Evolutionary conservation across 306 rosid genomes (phyloP).

Genomic region (Trifolium dubium): DNA sequence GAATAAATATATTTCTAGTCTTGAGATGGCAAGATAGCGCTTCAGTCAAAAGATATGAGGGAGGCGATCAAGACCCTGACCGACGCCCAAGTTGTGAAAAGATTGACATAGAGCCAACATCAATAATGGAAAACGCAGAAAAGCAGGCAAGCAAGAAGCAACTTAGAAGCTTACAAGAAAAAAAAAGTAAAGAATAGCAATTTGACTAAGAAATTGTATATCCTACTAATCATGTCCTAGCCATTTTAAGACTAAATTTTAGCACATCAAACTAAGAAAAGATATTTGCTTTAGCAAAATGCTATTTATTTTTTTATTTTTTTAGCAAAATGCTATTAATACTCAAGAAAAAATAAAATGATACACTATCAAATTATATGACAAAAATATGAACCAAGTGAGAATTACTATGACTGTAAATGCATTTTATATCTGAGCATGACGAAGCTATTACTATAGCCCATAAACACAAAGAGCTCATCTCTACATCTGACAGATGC

Average conservation of each 20-base stretch:
- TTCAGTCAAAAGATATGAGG: slow-evolving; percentile 35
- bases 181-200: not conserved
- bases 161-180: slow-evolving; percentile 17
- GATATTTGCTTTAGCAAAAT: slow-evolving; percentile 18
- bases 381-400: slow-evolving; percentile 11
- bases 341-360: not conserved
- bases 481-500: slow-evolving; percentile 34
- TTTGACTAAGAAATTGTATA: slow-evolving; percentile 23
- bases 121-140: slow-evolving; percentile 38
- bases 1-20: slow-evolving; percentile 31
- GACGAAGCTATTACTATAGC: slow-evolving; percentile 26
- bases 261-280: slow-evolving; percentile 30
- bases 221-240: slow-evolving; percentile 17
- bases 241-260: slow-evolving; percentile 24
- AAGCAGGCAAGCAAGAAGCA: slow-evolving; percentile 15
- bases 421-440: slow-evolving; percentile 23
- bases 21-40: slow-evolving; percentile 22
- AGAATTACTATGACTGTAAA: slow-evolving; percentile 1
- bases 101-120: slow-evolving; percentile 24
- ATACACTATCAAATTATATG: not conserved
- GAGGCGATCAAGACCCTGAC: not conserved
- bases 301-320: not conserved
- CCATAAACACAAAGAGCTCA: slow-evolving; percentile 33
- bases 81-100: slow-evolving; percentile 24
- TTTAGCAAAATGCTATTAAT: slow-evolving; percentile 11